These are phyloP conservation scores for Letharia lupina DNA, from an alignment of 495 filamentous ascomycete genomes.

Conservation along the genomic window DNA sequence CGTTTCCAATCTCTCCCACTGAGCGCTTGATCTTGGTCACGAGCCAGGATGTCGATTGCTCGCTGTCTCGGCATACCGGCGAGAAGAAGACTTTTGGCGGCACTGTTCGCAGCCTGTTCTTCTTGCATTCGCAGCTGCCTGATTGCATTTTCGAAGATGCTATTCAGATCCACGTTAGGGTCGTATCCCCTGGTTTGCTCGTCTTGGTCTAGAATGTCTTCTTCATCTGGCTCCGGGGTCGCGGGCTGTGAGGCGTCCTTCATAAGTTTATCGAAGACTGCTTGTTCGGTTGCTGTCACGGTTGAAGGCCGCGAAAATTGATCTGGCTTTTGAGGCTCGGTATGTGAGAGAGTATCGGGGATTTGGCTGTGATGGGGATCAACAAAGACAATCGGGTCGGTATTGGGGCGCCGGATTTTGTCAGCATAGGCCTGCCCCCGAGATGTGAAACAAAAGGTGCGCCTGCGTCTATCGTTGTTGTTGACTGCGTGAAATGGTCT, in stretches of 20 bases:
- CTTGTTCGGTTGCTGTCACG: constrained; percentile 48
- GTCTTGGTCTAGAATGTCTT: constrained; percentile 9
- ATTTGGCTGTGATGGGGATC: not conserved
- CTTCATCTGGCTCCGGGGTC: constrained; percentile 21
- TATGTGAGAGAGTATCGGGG: constrained; percentile 1
- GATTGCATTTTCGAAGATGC: constrained; percentile 24
- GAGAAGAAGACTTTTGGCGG: not conserved
- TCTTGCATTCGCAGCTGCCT: not conserved
- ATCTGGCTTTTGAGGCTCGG: not conserved
- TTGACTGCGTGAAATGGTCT: not conserved
- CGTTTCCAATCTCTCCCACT: not conserved
- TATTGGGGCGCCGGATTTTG: constrained; percentile 15
- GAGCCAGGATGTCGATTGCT: constrained; percentile 4
- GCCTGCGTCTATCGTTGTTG: not conserved
- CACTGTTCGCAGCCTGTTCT: not conserved
- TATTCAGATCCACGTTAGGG: constrained; percentile 17
- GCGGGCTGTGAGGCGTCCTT: constrained; percentile 36
- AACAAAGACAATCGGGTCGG: not conserved
- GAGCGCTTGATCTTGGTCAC: not conserved
- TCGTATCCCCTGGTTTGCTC: constrained; percentile 4
- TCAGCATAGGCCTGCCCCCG: constrained; percentile 4
- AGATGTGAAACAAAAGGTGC: constrained; percentile 13
- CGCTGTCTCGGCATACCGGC: not conserved
- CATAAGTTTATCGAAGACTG: constrained; percentile 52
- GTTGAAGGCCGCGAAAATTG: constrained; percentile 32